These are phyloP conservation scores for Suillus clintonianus DNA, from an alignment of 768 basidiomycete genomes.

Conservation along the genomic window DNA sequence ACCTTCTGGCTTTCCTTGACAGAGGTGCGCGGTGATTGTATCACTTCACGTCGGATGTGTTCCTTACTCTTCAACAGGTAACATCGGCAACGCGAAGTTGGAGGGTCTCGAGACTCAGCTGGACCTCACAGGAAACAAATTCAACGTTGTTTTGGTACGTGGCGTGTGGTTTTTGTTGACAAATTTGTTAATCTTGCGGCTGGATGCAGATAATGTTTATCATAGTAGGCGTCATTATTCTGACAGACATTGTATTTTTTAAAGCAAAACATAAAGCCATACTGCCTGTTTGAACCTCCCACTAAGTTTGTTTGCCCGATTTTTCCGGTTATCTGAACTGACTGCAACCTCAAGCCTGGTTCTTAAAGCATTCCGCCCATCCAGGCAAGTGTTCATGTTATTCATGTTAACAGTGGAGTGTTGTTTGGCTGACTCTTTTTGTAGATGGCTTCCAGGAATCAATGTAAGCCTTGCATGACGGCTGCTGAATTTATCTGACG, in stretches of 20 bases:
- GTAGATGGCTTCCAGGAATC: conserved; percentile 66
- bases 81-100: conserved; percentile 57
- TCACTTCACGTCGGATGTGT: not conserved
- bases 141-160: conserved; percentile 61
- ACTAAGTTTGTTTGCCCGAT: conserved; percentile 48
- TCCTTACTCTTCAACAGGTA: not conserved
- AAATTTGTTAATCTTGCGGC: not conserved
- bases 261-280: not conserved
- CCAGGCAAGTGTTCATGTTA: conserved; percentile 35
- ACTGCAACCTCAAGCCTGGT: conserved; percentile 28
- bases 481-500: not conserved
- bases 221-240: conserved; percentile 42
- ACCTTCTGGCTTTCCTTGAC: conserved; percentile 63
- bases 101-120: conserved; percentile 60
- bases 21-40: conserved; percentile 39
- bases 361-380: conserved; percentile 65
- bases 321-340: not conserved
- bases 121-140: conserved; percentile 54
- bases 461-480: conserved; percentile 41
- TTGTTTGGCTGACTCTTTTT: not conserved
- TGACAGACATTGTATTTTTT: not conserved
- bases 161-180: conserved; percentile 27
- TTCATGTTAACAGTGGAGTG: no score
- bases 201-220: conserved; percentile 60
- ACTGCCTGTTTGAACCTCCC: conserved; percentile 57